Evolutionary conservation across 2,329 filamentous ascomycete species (phyloP), one percentile per base, ranked within the genome.

Genomic region (Paecilomyces niveus): DNA sequence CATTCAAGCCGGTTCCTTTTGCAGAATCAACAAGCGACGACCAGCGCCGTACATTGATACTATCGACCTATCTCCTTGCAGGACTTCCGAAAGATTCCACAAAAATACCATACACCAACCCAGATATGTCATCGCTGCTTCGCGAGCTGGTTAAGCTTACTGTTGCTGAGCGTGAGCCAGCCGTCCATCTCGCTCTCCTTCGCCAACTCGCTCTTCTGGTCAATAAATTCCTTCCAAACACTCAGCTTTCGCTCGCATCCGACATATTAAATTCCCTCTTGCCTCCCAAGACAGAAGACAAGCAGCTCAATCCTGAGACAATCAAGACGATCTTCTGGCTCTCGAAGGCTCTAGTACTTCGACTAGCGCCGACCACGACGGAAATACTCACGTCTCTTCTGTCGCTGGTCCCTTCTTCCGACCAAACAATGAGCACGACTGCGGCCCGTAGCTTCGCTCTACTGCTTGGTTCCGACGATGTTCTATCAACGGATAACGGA

Each of bases 321-420:
- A 80, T 86, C 63, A 78, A 80, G 22, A 78, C 84, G 21, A 75
- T 83, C 52, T 87, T 88, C 69, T 84, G 85, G 65, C 74, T 86
- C 45, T 73, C 82, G 7, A 88, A 87, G 67, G 84, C 83, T 7
- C 76, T 88, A 0, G 71, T 85, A 21, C 74, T 87, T 11, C 81
- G 85, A 6, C 68, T 80, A 15, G 70, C 73, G n/a, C 77, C 72
- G 69, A 74, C 68, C 67, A 83, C 74, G 69, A 78, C 70, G 62
- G 75, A 68, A 67, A 77, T 86, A 2, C 73, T 87, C 6, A 76
- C 76, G 2, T 76, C 78, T 3, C 77, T 87, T 3, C 64, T 80
- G 5, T 63, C 68, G 9, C 68, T 80, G 8, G 70, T 81, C 26
- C 73, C 73, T 8, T 75, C 72, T 3, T 71, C 79, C 1, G 74